Percentiles rank a stretch among this genome's conserved stretches.
Conservation (phyloP, 352 stramenopile species). For the Globisporangium orthogonon region DNA sequence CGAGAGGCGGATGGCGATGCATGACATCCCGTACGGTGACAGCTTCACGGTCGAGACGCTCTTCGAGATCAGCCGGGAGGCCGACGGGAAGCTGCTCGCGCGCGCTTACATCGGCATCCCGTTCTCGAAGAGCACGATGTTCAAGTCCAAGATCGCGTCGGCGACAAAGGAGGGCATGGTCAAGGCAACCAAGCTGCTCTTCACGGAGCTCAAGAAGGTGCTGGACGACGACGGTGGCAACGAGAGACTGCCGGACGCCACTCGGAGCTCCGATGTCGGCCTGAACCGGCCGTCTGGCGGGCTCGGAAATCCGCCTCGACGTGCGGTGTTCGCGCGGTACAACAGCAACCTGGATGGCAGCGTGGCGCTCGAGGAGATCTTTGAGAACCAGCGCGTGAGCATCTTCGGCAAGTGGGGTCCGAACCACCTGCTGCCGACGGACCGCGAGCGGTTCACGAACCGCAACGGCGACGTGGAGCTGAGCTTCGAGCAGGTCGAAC, state of each 20-base stretch:
- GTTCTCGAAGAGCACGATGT: constrained; percentile 84
- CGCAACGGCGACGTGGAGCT: constrained; percentile 70
- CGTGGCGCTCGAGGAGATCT: constrained; percentile 81
- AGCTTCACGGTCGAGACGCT: constrained; percentile 73
- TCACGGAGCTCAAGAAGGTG: constrained; percentile 43
- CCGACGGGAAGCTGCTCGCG: constrained; percentile 26
- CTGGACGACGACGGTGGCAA: constrained; percentile 15
- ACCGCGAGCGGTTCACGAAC: constrained; percentile 77
- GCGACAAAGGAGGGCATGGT: constrained; percentile 55
- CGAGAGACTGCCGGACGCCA: background rate
- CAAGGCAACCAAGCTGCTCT: constrained; percentile 51
- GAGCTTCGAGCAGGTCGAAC: constrained; percentile 70
- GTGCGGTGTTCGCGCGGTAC: constrained; percentile 38
- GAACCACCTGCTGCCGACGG: constrained; percentile 77
- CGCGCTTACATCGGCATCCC: constrained; percentile 64
- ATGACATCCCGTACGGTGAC: constrained; percentile 79
- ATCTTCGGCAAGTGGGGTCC: constrained; percentile 86
- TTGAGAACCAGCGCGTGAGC: constrained; percentile 84
- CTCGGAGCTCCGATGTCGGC: constrained; percentile 11
- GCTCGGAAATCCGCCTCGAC: constrained; percentile 9
- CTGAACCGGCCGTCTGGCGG: constrained; percentile 11
- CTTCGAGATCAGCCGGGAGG: constrained; percentile 39
- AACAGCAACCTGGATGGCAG: constrained; percentile 70
- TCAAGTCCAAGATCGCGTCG: constrained; percentile 80
- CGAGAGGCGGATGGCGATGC: constrained; percentile 55